These are phyloP conservation scores for Penicillium lividum DNA, from an alignment of 495 filamentous ascomycete genomes.

Conservation along the genomic window DNA sequence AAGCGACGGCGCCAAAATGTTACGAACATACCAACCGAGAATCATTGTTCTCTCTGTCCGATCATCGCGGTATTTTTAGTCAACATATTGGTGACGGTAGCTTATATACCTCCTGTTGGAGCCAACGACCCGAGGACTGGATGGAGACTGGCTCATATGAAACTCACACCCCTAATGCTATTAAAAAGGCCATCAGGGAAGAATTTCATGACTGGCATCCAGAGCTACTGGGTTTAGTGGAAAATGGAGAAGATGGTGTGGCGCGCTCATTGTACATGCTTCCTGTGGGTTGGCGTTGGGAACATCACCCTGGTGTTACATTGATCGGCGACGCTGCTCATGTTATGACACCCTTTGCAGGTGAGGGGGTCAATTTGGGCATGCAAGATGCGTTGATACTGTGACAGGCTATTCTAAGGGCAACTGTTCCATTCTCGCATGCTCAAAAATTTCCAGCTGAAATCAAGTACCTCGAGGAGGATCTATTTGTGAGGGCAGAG, in stretches of 20 bases:
- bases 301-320: conserved; percentile 40
- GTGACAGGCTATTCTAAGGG: conserved; percentile 36
- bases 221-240: conserved; percentile 18
- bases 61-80: conserved; percentile 16
- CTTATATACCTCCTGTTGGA: conserved; percentile 8
- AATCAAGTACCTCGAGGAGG: conserved; percentile 11
- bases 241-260: conserved; percentile 8
- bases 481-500: conserved; percentile 6
- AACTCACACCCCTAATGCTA: conserved; percentile 1
- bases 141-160: conserved; percentile 3
- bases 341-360: conserved; percentile 60
- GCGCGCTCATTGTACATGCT: conserved; percentile 48
- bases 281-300: conserved; percentile 54
- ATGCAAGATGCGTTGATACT: conserved; percentile 56
- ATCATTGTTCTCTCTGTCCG: conserved; percentile 20
- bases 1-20: conserved; percentile 12
- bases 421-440: conserved; percentile 6
- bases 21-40: conserved; percentile 19
- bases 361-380: conserved; percentile 56
- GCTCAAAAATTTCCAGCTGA: background rate
- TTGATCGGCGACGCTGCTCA: conserved; percentile 62
- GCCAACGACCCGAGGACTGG: conserved; percentile 12
- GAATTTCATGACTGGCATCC: conserved; percentile 30
- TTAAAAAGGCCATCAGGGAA: conserved; percentile 11
- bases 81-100: conserved; percentile 25